Evolutionary conservation across 2,329 filamentous ascomycete species (phyloP), one percentile per base, ranked within the genome.

Genomic region (Aureobasidium sp.): DNA sequence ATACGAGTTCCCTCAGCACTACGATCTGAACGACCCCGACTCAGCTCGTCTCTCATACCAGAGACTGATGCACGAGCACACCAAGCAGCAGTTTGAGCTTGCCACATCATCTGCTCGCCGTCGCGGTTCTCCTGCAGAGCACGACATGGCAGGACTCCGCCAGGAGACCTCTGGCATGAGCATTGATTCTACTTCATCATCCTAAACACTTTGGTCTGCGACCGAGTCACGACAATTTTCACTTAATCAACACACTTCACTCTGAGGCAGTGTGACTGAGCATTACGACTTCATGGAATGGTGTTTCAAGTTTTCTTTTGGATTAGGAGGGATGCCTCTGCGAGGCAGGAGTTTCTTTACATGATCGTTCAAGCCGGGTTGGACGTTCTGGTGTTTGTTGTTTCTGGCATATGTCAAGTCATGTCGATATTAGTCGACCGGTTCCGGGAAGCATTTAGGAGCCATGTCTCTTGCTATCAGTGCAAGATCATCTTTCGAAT

Each of bases 11-110:
- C 68, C 73, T 49, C 72, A 74, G 64, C 72, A 77, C 62, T 79
- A 75, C 65, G 74, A 78, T 63, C 64, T 78, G 53, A 72, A 74
- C 58, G 69, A 78, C 64, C 73, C 72, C 25, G 70, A 71, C 11
- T 61, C 67, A 36, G 72, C 78, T 52, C 77, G 78, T 73, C 70
- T 70, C 12, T 71, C 71, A 5, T 81, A 81, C 63, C 73, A 77
- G 64, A 76, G 78, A 55, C 72, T 79, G 57, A 80, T 81, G 77
- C 78, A 79, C 64, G 74, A 79, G 65, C 78, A 81, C 71, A 81
- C 78, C 65, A 78, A 77, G 69, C 74, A 74, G 56, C 78, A 81
- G 67, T 76, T 79, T 49, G 75, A 73, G 56, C 75, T 72, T 49
- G 78, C 78, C 0, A 76, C 77, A 51, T 72, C 73, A 63, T 80